These are phyloP conservation scores for Cyphellophora europaea DNA, from an alignment of 2,329 filamentous ascomycete species.

Conservation along the genomic window DNA sequence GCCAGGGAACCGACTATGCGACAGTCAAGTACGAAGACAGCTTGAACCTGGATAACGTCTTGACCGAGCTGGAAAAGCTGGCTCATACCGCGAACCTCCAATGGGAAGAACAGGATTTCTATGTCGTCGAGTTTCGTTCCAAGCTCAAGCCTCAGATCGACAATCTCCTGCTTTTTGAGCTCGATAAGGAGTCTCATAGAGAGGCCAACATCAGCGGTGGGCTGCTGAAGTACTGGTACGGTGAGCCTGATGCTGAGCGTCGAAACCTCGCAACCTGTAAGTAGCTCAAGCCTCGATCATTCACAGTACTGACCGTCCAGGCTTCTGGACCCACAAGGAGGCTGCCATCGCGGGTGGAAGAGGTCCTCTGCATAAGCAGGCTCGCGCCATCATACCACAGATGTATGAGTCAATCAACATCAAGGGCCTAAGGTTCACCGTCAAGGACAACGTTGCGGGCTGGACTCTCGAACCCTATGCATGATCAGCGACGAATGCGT, in stretches of 20 bases:
- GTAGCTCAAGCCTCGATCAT: conserved; percentile 17
- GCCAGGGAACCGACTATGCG: conserved; percentile 62
- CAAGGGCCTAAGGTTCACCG: conserved; percentile 52
- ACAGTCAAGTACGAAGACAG: conserved; percentile 61
- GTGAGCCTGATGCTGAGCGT: conserved; percentile 57
- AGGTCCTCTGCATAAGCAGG: conserved; percentile 49
- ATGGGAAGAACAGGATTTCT: conserved; percentile 62
- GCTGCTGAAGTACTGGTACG: conserved; percentile 92
- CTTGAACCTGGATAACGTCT: conserved; percentile 70
- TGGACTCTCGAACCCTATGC: conserved; percentile 37
- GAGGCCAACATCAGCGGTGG: conserved; percentile 74
- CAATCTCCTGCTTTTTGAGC: conserved; percentile 55
- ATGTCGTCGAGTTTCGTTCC: conserved; percentile 77
- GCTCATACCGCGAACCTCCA: conserved; percentile 34
- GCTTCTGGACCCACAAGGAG: conserved; percentile 54
- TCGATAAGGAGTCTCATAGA: conserved; percentile 70
- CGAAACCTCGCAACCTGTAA: conserved; percentile 74
- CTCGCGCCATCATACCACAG: conserved; percentile 37
- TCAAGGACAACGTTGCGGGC: conserved; percentile 53
- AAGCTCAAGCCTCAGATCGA: conserved; percentile 59
- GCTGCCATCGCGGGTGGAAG: conserved; percentile 51
- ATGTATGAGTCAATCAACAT: conserved; percentile 58
- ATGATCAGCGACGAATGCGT: not conserved
- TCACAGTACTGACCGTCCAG: conserved; percentile 30
- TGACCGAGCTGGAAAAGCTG: conserved; percentile 45